Evolutionary conservation across 345 rosid species (phyloP).

Genomic region (Populus deltoides): DNA sequence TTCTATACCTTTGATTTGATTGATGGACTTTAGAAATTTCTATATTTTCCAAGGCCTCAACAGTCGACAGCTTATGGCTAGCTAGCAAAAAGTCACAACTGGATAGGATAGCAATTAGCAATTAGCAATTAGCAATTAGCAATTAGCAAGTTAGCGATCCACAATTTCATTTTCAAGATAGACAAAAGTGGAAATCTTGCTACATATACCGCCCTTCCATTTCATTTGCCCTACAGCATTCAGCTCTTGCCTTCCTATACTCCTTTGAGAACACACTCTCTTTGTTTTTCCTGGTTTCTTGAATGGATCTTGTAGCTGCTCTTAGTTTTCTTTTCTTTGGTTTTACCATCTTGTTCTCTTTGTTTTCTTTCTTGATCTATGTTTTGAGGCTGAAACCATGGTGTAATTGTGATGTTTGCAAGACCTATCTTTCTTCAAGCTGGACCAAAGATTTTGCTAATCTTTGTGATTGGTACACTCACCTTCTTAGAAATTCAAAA

Average conservation of each 20-base stretch:
- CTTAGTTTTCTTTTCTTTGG: conserved; percentile 7
- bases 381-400: conserved; percentile 18
- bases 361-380: conserved; percentile 14
- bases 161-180: too few relatives aligned
- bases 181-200: too few relatives aligned
- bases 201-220: too few relatives aligned
- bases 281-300: neutral
- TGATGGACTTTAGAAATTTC: neutral
- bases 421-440: conserved; percentile 25
- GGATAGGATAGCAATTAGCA: too few relatives aligned
- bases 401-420: conserved; percentile 43
- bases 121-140: too few relatives aligned
- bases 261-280: neutral
- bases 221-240: too few relatives aligned
- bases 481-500: conserved; percentile 39
- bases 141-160: too few relatives aligned
- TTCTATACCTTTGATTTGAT: too few relatives aligned
- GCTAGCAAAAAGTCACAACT: too few relatives aligned
- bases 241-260: neutral
- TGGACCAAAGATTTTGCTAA: conserved; percentile 42
- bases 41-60: neutral
- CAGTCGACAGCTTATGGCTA: neutral
- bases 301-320: conserved; percentile 16
- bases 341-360: conserved; percentile 13
- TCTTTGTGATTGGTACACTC: conserved; percentile 45